Evolutionary conservation across 345 rosid species (phyloP).

Genomic region (Aegle marmelos): DNA sequence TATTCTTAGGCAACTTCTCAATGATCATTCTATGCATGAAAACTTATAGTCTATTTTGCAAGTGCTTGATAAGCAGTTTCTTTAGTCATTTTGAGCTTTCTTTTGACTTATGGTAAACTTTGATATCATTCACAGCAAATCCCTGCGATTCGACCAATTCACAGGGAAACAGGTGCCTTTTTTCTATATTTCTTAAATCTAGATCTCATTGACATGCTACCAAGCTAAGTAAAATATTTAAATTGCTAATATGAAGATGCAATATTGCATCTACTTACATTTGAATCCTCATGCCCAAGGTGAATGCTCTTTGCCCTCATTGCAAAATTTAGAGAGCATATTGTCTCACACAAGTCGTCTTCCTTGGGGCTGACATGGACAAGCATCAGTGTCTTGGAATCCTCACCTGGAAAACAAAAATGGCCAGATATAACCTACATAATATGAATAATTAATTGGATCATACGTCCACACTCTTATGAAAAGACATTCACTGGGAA

Average conservation of each 20-base stretch:
- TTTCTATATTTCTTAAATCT: background rate
- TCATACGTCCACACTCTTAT: background rate
- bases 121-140: background rate
- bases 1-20: background rate
- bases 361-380: slow-evolving; percentile 81
- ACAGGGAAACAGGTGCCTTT: background rate
- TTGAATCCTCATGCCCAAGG: slow-evolving; percentile 51
- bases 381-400: slow-evolving; percentile 81
- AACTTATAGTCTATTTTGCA: background rate
- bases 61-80: background rate
- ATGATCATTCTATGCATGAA: background rate
- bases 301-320: slow-evolving; percentile 60
- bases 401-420: slow-evolving; percentile 47
- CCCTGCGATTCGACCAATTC: background rate
- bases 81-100: background rate
- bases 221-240: background rate
- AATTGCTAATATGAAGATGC: slow-evolving; percentile 10
- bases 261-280: slow-evolving; percentile 34
- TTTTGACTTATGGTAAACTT: background rate
- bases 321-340: slow-evolving; percentile 75
- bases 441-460: background rate
- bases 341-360: slow-evolving; percentile 80
- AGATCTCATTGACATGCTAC: background rate
- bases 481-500: background rate
- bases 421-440: background rate